phyloP scores from a whole-genome alignment of 257 asterid species.

The Buddleja alternifolia region DNA sequence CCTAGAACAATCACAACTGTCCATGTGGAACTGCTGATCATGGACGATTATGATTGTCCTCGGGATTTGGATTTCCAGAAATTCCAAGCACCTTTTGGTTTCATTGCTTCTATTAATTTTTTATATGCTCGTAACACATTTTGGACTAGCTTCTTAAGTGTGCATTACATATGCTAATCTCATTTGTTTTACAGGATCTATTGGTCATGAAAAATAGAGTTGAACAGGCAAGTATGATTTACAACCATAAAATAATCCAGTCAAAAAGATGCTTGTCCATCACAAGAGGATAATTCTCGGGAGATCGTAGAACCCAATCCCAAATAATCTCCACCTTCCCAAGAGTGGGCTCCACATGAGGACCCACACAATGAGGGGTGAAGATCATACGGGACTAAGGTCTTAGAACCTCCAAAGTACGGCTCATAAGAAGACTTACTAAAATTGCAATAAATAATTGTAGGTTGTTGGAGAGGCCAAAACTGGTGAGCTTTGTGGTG shows the following conservation, averaged over 20 bases:
- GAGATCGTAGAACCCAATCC: too few species aligned
- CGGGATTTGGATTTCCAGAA: too few species aligned
- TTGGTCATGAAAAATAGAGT: conserved; percentile 47
- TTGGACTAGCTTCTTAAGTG: background rate
- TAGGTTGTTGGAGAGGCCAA: conserved; percentile 84
- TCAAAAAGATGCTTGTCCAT: background rate
- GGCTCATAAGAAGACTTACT: background rate
- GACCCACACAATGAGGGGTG: too few species aligned
- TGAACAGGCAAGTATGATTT: conserved; percentile 67
- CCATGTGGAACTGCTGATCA: too few species aligned
- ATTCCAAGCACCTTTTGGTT: background rate
- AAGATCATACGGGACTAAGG: too few species aligned
- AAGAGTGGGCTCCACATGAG: too few species aligned
- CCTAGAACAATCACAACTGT: too few species aligned
- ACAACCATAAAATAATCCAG: background rate
- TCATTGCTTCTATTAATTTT: background rate
- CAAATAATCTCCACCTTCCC: too few species aligned
- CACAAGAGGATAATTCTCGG: too few species aligned
- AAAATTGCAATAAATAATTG: conserved; percentile 25
- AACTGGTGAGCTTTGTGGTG: conserved; percentile 86
- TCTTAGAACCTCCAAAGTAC: too few species aligned
- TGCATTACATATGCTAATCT: background rate
- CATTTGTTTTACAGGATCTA: conserved; percentile 49
- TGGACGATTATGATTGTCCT: too few species aligned
- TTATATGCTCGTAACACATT: background rate